These are phyloP conservation scores for Galerina sulciceps DNA, from an alignment of 768 basidiomycete species.

Conservation along the genomic window DNA sequence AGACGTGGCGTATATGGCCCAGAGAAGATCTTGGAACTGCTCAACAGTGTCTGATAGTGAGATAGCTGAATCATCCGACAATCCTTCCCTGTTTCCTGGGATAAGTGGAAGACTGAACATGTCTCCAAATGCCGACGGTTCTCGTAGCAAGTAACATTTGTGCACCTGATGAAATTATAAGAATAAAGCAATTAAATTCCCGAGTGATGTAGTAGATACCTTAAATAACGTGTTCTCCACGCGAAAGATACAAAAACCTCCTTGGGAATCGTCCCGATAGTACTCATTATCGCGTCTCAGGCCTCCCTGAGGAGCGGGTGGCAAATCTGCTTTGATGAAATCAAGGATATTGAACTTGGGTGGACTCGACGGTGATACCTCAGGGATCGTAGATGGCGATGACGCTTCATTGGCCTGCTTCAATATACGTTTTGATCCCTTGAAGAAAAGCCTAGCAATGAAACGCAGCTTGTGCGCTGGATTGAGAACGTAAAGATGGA, in stretches of 20 bases:
- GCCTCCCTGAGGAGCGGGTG: constrained; percentile 16
- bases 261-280: constrained; percentile 36
- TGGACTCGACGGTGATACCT: constrained; percentile 10
- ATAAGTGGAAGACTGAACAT: constrained; percentile 41
- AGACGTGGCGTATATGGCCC: constrained; percentile 54
- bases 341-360: constrained; percentile 21
- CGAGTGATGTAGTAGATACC: constrained; percentile 33
- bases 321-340: constrained; percentile 22
- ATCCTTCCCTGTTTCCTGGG: constrained; percentile 27
- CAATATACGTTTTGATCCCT: constrained; percentile 33
- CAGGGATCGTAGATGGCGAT: neutral
- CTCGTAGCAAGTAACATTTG: constrained; percentile 42
- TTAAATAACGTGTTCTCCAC: constrained; percentile 69
- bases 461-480: constrained; percentile 40
- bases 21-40: constrained; percentile 53
- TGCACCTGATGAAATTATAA: constrained; percentile 40
- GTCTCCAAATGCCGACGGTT: constrained; percentile 46
- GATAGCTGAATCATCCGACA: constrained; percentile 35
- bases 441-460: constrained; percentile 33
- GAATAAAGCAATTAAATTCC: neutral
- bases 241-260: constrained; percentile 63
- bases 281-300: constrained; percentile 36
- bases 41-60: constrained; percentile 44
- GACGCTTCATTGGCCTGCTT: constrained; percentile 12
- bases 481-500: constrained; percentile 40